phyloP scores from a whole-genome alignment of 108 stramenopile species.

The Phaeodactylum tricornutum region DNA sequence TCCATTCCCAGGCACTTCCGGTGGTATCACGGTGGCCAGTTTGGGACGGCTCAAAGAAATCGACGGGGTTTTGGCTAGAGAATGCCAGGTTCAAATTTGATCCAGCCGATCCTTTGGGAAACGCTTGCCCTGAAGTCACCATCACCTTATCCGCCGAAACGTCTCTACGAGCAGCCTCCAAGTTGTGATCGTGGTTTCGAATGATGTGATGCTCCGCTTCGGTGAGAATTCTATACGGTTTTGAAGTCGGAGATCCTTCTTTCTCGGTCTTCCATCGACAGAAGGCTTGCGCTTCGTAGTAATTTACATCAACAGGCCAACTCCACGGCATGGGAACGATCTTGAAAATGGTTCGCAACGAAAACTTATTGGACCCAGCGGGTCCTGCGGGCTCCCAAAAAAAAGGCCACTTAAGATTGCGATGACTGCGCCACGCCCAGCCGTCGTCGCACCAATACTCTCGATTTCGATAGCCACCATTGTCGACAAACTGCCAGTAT shows the following conservation, averaged over 20 bases:
- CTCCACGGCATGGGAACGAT: slow-evolving; percentile 82
- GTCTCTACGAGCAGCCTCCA: slow-evolving; percentile 49
- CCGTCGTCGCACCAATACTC: slow-evolving; percentile 87
- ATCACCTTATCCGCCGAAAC: slow-evolving; percentile 56
- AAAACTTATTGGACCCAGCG: slow-evolving; percentile 79
- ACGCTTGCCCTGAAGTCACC: slow-evolving; percentile 50
- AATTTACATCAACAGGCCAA: slow-evolving; percentile 93
- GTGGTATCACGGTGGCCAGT: slow-evolving; percentile 72
- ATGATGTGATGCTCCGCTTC: slow-evolving; percentile 90
- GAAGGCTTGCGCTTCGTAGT: slow-evolving; percentile 90
- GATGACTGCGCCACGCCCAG: slow-evolving; percentile 87
- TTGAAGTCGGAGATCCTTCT: slow-evolving; percentile 48
- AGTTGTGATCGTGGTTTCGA: slow-evolving; percentile 45
- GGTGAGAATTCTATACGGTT: slow-evolving; percentile 68
- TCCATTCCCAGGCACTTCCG: slow-evolving; percentile 97
- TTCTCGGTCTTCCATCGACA: slow-evolving; percentile 77
- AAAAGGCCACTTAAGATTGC: slow-evolving; percentile 89
- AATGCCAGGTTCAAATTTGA: slow-evolving; percentile 77
- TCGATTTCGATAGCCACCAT: slow-evolving; percentile 79
- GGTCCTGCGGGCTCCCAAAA: slow-evolving; percentile 86
- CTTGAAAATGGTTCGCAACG: slow-evolving; percentile 83
- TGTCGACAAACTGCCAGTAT: slow-evolving; percentile 84
- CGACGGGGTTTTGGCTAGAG: slow-evolving; percentile 77
- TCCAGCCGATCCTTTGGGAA: slow-evolving; percentile 28
- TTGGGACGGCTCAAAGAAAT: slow-evolving; percentile 47